Base-by-base conservation (phyloP, 1,284 basidiomycete genomes). In the Cutaneotrichosporon cyanovorans region DNA sequence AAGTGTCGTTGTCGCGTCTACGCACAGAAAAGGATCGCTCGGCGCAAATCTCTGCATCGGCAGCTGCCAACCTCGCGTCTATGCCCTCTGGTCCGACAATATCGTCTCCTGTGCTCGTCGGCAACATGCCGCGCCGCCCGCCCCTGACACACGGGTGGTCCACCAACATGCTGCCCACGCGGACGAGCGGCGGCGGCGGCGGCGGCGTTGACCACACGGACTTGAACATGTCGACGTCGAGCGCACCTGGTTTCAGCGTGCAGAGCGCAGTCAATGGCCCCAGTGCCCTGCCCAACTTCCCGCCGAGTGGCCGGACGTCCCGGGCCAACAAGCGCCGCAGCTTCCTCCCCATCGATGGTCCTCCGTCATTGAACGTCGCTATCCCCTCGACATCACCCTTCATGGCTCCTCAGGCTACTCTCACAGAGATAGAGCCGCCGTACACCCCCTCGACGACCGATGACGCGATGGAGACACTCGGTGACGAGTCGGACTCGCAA, bases 1-100 rank as follows among this genome's bases (percentile, higher is more conserved):
- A 95, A 74, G 91, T 95, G 85, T 91, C 87, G 10, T 90, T 91
- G 85, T 84, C 87, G 19, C 48, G 53, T 14, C 40, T 54, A 18
- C 42, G 53, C 4, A 40, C 55, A 11, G 60, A 63, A 3, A 57
- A 59, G 50, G 56, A 50, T 21, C 35, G 25, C 19, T 31, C 40
- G 9, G 51, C 56, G 8, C 50, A 56, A 22, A 41, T 69, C 2
- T 45, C 52, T 2, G 58, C 59, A 8, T 63, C 62, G 14, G 66
- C 64, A 7, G 57, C 60, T 12, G 58, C 57, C 40, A 67, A 66
- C 40, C 33, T 65, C 16, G 50, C 54, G 28, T 48, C 52, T 5
- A 58, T 68, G 58, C 61, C 64, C 4, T 42, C 53, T 2, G 51
- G 67, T 43, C 60, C 60, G 41, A 48, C 57, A 25, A 54, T 62